Evolutionary conservation across 2,329 filamentous ascomycete species (phyloP).

Genomic region (Tolypocladium cylindrosporum): DNA sequence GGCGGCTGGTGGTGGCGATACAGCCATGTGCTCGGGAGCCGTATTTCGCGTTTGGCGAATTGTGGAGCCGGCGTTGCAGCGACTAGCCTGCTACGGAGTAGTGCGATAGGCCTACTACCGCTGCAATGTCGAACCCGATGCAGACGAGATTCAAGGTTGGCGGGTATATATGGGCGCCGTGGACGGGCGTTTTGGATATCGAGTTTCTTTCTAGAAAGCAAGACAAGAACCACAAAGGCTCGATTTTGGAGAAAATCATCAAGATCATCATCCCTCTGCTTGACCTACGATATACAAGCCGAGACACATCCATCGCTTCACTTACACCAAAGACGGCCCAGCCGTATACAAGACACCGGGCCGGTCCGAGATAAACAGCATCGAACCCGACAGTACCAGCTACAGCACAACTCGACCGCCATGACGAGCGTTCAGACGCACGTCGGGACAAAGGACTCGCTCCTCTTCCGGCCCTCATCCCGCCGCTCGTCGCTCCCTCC

Average conservation of each 20-base stretch:
- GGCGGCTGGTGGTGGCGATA: not conserved
- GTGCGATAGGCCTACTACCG: not conserved
- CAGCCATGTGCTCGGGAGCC: not conserved
- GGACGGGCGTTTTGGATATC: not conserved
- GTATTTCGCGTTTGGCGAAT: conserved; percentile 1
- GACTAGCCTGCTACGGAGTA: not conserved
- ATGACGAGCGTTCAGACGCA: conserved; percentile 8
- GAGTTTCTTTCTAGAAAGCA: too few species aligned
- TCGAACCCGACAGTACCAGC: not conserved
- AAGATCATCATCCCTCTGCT: not conserved
- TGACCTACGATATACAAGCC: not conserved
- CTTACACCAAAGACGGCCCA: not conserved
- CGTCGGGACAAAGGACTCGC: not conserved
- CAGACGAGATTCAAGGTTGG: not conserved
- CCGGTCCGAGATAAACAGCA: not conserved
- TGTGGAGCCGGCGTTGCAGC: not conserved
- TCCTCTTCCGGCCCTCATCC: not conserved
- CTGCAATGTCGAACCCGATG: not conserved
- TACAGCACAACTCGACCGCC: conserved; percentile 1
- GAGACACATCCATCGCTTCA: not conserved
- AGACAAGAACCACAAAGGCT: too few species aligned
- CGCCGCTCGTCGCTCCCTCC: conserved; percentile 15
- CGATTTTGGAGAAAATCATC: too few species aligned
- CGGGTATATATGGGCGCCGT: not conserved
- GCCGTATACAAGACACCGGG: not conserved